Base-by-base conservation (phyloP, 179 eudicot genomes). In the Pouteria campechiana region DNA sequence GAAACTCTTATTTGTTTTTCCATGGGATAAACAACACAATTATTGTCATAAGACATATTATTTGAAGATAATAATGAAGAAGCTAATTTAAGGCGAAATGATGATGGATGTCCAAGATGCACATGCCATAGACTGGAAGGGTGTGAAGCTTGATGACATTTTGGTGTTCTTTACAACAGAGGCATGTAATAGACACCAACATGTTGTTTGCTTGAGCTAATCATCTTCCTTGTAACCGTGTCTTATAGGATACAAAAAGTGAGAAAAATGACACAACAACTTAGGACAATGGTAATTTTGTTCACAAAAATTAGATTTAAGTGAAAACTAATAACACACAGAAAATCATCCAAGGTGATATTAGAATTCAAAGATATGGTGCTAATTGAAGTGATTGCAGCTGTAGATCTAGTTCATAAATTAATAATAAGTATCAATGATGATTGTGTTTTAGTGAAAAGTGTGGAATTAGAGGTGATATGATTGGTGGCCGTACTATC, bases 141-240 rank as follows among this genome's bases (percentile, higher is more conserved):
- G 2, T 4, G 3, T 5, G 17, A 9, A 11, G n/a, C 46, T 7
- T 21, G 46, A 24, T 23, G 5, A 25, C 7, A 6, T 7, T 2
- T 7, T 7, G 13, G 12, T 23, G 4, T 11, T 12, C 24, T 7
- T 42, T 3, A 7, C 31, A 42, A 2, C 14, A n/a, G n/a, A n/a
- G n/a, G n/a, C n/a, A n/a, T n/a, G n/a, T n/a, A n/a, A n/a, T 27
- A 0, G 8, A 37, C 10, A 3, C 10, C 19, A n/a, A 15, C 39
- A 18, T 7, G 39, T 5, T 18, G 39, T 20, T 18, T 37, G 21
- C 46, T 39, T 52, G 32, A 31, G 34, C 55, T 55, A 57, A 57
- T 57, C 55, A 42, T 32, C 43, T 34, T 50, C 57, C 42, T 21
- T 39, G 34, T 32, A 32, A 31, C 37, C 48, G 33, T 17, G 39